Percentiles rank a stretch among this genome's conserved stretches.
Evolutionary conservation across 1,284 basidiomycete genomes (phyloP).

Genomic region (Schizophyllum amplum): DNA sequence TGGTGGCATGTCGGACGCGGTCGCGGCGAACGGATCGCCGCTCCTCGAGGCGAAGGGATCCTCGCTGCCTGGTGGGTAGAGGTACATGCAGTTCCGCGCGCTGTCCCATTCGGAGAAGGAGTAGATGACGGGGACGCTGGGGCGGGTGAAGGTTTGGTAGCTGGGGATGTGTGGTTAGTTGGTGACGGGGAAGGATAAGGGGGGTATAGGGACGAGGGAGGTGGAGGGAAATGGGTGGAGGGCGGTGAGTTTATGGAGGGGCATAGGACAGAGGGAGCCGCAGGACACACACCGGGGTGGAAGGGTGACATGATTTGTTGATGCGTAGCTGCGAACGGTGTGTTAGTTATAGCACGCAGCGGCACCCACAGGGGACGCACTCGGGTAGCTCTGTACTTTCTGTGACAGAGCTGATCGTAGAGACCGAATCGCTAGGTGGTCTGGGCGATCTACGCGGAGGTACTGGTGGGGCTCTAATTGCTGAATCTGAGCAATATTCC

Average conservation of each 20-base stretch:
- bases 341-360: background rate
- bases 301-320: background rate
- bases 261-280: too few species aligned
- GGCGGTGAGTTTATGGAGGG: too few species aligned
- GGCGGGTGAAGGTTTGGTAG: background rate
- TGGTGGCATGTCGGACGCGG: background rate
- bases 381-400: background rate
- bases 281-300: background rate
- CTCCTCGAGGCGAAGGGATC: background rate
- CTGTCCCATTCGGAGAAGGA: background rate
- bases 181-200: too few species aligned
- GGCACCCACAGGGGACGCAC: background rate
- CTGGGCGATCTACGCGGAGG: background rate
- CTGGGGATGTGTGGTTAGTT: background rate
- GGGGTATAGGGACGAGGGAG: too few species aligned
- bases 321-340: background rate
- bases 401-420: background rate
- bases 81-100: background rate
- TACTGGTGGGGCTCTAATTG: background rate
- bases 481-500: background rate
- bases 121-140: background rate
- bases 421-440: background rate
- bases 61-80: background rate
- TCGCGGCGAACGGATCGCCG: background rate
- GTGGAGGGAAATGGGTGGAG: too few species aligned